Conservation (phyloP, 495 filamentous ascomycete species). For the Tuber calosporum region DNA sequence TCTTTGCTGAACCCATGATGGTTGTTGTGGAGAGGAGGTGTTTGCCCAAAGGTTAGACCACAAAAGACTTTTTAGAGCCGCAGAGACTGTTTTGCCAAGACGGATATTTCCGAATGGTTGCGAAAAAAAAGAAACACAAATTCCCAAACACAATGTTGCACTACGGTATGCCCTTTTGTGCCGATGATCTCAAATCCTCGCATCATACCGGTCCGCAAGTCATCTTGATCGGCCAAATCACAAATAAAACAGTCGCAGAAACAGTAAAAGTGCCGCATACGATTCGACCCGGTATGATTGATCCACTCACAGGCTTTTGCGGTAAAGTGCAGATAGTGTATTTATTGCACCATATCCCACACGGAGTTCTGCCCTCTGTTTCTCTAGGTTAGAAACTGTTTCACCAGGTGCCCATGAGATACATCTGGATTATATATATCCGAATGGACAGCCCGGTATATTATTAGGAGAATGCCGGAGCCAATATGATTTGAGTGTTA, state of each 20-base stretch:
- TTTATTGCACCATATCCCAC: not conserved
- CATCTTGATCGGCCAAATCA: not conserved
- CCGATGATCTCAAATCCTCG: not conserved
- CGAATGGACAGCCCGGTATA: not conserved
- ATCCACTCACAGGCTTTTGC: not conserved
- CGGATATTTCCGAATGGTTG: not conserved
- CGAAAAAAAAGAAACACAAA: not conserved
- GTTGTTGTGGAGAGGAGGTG: not conserved
- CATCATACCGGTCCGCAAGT: not conserved
- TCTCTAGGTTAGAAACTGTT: not conserved
- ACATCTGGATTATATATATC: not conserved
- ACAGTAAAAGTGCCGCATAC: not conserved
- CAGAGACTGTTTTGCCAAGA: not conserved
- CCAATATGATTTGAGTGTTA: not conserved
- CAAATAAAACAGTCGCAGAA: not conserved
- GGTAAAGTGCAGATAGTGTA: not conserved
- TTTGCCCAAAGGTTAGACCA: not conserved
- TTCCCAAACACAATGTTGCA: not conserved
- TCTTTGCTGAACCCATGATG: constrained; percentile 32
- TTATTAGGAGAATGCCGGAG: not conserved
- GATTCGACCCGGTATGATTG: not conserved
- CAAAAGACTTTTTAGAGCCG: not conserved
- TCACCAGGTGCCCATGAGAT: not conserved
- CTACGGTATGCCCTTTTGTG: not conserved
- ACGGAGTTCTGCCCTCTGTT: not conserved